Base-by-base conservation (phyloP, 306 rosid species). In the Aeschynomene evenia region DNA sequence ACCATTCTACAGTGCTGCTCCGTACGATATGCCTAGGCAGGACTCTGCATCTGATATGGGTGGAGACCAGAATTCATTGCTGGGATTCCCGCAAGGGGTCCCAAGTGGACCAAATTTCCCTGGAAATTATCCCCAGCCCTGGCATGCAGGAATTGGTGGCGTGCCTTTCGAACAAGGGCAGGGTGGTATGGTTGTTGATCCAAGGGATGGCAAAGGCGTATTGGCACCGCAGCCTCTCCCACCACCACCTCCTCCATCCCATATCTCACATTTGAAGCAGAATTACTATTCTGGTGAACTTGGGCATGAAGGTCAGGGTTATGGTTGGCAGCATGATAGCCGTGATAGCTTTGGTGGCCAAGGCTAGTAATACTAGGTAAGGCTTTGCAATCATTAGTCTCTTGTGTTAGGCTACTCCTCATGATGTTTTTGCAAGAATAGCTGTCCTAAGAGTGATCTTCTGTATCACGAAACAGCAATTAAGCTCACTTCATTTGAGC, bases 51-150 rank as follows among this genome's bases (percentile, higher is more conserved):
- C 87, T 52, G 95, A 89, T 72, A 69, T 76, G 3, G 89, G 86
- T 73, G 67, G 78, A 5, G 95, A 91, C 68, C 96, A 89, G 72
- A 87, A 81, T 64, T 85, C 93, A 34, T 74, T 89, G 37, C 55
- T 89, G 78, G 96, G 96, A 40, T 91, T 82, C 58, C 92, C 96
- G 22, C 96, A 84, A 40, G 95, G 86, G 66, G 81, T 70, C 10
- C 72, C 68, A 16, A 74, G 79, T 54, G 88, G 82, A 37, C 80
- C 87, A 74, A 84, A 84, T 48, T 87, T 84, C 72, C 62, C 84
- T 1, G 80, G 80, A 54, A 76, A 77, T 60, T 88, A 85, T 80
- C 82, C 85, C n/a, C 95, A 87, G 49, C 77, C 91, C 33, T 90
- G 96, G 97, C 83, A 86, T 78, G 77, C 85, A n/a, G 89, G 88